phyloP scores from a whole-genome alignment of 192 early-diverging fungal genomes.

The Podila epicladia region DNA sequence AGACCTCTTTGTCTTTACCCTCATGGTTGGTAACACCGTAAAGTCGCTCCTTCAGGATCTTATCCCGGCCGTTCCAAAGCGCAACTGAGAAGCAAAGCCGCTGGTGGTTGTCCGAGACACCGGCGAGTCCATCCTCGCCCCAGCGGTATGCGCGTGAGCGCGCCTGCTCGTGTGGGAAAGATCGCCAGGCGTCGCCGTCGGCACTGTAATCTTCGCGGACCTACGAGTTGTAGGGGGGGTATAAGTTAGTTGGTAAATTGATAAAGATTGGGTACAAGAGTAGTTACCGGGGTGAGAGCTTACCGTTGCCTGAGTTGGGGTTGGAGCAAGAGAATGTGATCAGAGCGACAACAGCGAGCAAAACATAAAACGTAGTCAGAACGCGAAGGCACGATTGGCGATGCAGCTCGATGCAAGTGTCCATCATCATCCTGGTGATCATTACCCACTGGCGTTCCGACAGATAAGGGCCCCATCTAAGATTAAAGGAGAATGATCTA shows the following conservation, averaged over 20 bases:
- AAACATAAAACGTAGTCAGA: neutral
- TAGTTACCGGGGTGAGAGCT: neutral
- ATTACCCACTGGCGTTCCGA: conserved; percentile 51
- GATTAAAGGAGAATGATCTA: neutral
- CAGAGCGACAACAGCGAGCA: neutral
- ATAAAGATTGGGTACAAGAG: too few relatives aligned
- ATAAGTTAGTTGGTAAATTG: too few relatives aligned
- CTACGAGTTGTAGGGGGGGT: neutral
- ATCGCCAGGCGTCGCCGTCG: conserved; percentile 42
- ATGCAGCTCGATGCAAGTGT: neutral
- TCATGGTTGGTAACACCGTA: conserved; percentile 47
- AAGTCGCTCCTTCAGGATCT: conserved; percentile 48
- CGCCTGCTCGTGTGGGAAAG: conserved; percentile 44
- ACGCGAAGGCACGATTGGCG: neutral
- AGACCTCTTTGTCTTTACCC: neutral
- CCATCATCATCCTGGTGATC: neutral
- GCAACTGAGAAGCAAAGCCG: conserved; percentile 46
- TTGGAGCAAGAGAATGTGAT: too few relatives aligned
- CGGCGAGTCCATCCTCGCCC: conserved; percentile 47
- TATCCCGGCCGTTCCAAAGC: conserved; percentile 46
- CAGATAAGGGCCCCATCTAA: conserved; percentile 49
- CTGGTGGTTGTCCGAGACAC: conserved; percentile 45
- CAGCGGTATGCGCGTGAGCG: conserved; percentile 46
- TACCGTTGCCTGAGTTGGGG: conserved; percentile 1
- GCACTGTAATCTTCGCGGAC: conserved; percentile 48